Conservation (phyloP, 495 filamentous ascomycete species). For the Parachaetomium inaequale region DNA sequence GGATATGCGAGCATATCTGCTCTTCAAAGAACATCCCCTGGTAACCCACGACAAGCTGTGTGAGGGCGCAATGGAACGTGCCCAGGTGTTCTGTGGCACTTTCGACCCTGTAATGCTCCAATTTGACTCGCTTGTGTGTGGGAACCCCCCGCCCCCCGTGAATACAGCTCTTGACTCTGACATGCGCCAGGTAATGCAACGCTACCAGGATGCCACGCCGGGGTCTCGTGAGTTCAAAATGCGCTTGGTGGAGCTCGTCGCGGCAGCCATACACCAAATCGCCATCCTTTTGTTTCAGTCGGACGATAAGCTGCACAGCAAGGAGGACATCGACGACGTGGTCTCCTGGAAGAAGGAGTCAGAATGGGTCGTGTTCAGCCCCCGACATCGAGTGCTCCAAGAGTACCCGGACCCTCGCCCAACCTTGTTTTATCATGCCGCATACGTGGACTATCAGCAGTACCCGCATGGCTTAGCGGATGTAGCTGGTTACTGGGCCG, state of each 20-base stretch:
- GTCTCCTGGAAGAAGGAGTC: constrained; percentile 6
- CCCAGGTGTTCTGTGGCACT: neutral
- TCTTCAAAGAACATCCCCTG: constrained; percentile 4
- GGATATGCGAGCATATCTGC: neutral
- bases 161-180: neutral
- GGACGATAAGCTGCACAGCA: constrained; percentile 7
- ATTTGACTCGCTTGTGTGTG: neutral
- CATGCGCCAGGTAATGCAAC: constrained; percentile 1
- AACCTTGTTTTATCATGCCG: constrained; percentile 2
- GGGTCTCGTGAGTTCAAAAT: constrained; percentile 13
- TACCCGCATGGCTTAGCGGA: constrained; percentile 12
- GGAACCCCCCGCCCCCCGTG: too few species aligned
- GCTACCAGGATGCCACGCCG: neutral
- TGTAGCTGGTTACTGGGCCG: constrained; percentile 17
- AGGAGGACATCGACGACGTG: constrained; percentile 5
- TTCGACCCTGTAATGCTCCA: constrained; percentile 5
- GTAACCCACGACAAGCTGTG: neutral
- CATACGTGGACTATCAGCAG: constrained; percentile 8
- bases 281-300: constrained; percentile 8
- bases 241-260: constrained; percentile 9
- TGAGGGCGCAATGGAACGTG: neutral
- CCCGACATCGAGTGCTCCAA: neutral
- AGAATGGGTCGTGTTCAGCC: neutral
- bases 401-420: neutral
- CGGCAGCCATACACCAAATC: constrained; percentile 3